Evolutionary conservation across 208 protist genomes (phyloP), one percentile per base, ranked within the genome.

Genomic region (Leishmania braziliensis): DNA sequence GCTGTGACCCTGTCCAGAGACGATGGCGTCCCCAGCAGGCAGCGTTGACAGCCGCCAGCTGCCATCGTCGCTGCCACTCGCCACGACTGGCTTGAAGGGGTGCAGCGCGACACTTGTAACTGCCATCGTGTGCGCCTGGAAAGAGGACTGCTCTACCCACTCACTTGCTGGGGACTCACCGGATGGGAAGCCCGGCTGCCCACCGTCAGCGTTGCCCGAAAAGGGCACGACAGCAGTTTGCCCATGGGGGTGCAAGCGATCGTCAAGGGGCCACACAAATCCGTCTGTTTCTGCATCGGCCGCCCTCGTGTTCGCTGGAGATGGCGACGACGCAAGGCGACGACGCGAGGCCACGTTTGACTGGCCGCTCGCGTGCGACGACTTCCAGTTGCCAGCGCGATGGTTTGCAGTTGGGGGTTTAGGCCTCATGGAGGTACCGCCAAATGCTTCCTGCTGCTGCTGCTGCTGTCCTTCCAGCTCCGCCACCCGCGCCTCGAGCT

Each of bases 41-140:
- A 99, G 72, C 18, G 94, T 87, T 78, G 95, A 99, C 63, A 99
- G 90, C 20, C 98, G 98, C 98, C 98, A 99, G 29, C 95, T 96
- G 53, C 89, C 84, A 77, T 99, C 98, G 81, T 99, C 98, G 33
- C 97, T 99, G 56, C 91, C 97, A 66, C 96, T 99, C 6, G 97
- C 98, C 53, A 99, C 91, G n/a, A 99, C 96, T 20, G 92, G 92
- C 81, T 99, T 99, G 72, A 88, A 87, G 18, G 98, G 98, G 86
- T 99, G 98, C 72, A 98, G 86, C 3, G 95, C 90, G 36, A 99
- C 69, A 33, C 92, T 88, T 14, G 95, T 93, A 51, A 99, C 87
- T 8, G 97, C 53, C 94, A 97, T 97, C 4, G 94, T 88, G 86
- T 98, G 97, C 3, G 93, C 93, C 71, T 90, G 88, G 51, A 98